Evolutionary conservation across 345 rosid genomes (phyloP).

Genomic region (Raphanus raphanistrum): DNA sequence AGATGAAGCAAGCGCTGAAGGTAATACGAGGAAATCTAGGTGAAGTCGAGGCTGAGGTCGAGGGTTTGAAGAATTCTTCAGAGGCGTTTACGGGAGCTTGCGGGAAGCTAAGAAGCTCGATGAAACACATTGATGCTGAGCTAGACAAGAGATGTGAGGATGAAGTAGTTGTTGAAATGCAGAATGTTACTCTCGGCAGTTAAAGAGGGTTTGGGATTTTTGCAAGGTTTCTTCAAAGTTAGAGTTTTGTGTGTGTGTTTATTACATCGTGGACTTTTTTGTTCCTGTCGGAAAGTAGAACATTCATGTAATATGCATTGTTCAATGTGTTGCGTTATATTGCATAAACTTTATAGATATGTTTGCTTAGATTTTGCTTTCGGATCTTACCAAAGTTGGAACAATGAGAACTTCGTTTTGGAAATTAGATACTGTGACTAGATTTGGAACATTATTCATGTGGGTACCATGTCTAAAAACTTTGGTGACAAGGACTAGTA

Average conservation of each 20-base stretch:
- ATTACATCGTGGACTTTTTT: neutral
- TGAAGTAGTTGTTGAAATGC: constrained; percentile 51
- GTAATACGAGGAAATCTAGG: constrained; percentile 39
- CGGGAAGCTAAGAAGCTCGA: constrained; percentile 40
- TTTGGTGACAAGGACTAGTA: neutral
- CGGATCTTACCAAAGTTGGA: neutral
- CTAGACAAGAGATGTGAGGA: constrained; percentile 33
- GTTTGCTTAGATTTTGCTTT: constrained; percentile 7
- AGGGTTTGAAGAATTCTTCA: constrained; percentile 44
- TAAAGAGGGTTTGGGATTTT: constrained; percentile 16
- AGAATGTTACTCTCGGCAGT: constrained; percentile 48
- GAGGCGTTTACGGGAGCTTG: constrained; percentile 59
- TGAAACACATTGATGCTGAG: constrained; percentile 50
- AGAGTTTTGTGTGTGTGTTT: neutral
- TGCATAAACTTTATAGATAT: neutral
- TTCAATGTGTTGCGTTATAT: constrained; percentile 11
- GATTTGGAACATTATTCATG: constrained; percentile 9
- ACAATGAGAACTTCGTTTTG: neutral
- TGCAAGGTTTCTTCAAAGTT: neutral
- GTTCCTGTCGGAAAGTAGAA: constrained; percentile 4
- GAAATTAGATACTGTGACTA: constrained; percentile 4
- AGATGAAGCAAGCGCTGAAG: constrained; percentile 47
- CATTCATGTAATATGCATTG: constrained; percentile 21
- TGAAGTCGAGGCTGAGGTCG: constrained; percentile 50
- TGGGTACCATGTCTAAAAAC: constrained; percentile 3